Conservation (phyloP, 495 filamentous ascomycete genomes). For the Letharia lupina region DNA sequence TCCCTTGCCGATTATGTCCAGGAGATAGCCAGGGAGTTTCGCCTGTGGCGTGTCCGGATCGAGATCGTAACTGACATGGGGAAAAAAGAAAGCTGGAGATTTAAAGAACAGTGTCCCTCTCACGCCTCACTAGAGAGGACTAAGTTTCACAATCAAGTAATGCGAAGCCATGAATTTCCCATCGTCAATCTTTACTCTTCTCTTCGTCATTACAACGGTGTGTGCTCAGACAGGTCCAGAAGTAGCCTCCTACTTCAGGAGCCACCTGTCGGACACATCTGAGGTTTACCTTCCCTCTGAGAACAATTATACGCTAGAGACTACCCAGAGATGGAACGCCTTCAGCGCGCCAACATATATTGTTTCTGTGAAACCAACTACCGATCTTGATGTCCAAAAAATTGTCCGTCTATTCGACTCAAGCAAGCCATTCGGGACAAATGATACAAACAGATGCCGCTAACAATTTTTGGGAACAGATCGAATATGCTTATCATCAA, state of each 20-base stretch:
- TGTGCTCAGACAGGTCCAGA: slow-evolving; percentile 6
- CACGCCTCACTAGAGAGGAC: not conserved
- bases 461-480: slow-evolving; percentile 9
- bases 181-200: not conserved
- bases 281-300: slow-evolving; percentile 1
- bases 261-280: slow-evolving; percentile 1
- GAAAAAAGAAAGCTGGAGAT: no score
- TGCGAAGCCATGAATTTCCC: slow-evolving; percentile 6
- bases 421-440: not conserved
- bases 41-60: no score
- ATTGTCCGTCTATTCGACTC: slow-evolving; percentile 23
- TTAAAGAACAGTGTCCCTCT: not conserved
- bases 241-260: slow-evolving; percentile 7
- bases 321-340: slow-evolving; percentile 19
- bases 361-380: slow-evolving; percentile 28
- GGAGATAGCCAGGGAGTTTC: no score
- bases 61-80: no score
- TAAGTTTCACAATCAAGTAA: not conserved
- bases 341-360: slow-evolving; percentile 27
- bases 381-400: slow-evolving; percentile 26
- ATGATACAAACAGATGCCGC: not conserved
- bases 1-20: no score
- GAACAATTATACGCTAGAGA: slow-evolving; percentile 11
- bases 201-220: not conserved
- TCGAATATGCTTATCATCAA: slow-evolving; percentile 24